Conservation (phyloP, 208 protist species). For the Leishmania arabica region DNA sequence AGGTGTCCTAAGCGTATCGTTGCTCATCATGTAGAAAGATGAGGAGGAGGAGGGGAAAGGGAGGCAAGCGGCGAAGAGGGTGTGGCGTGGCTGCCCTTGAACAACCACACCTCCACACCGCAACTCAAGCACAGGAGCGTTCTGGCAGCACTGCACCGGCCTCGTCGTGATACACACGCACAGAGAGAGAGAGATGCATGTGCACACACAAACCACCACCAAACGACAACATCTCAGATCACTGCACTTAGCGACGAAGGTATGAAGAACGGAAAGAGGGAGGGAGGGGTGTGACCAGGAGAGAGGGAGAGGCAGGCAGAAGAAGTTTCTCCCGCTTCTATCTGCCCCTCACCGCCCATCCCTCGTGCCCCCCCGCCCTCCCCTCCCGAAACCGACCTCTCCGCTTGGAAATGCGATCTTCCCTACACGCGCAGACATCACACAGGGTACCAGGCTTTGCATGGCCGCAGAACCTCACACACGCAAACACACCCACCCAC, state of each 20-base stretch:
- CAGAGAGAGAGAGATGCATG: background rate
- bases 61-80: background rate
- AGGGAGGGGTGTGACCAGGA: background rate
- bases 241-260: conserved; percentile 39
- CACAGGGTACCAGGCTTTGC: background rate
- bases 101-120: background rate
- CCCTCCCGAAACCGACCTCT: conserved; percentile 13
- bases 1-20: conserved; percentile 34
- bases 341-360: background rate
- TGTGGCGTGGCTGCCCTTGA: background rate
- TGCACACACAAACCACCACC: conserved; percentile 1
- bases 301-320: background rate
- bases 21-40: conserved; percentile 10
- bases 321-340: background rate
- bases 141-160: background rate
- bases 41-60: background rate
- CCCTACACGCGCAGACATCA: background rate
- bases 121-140: background rate
- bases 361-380: background rate
- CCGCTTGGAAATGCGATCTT: conserved; percentile 47
- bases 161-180: background rate
- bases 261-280: conserved; percentile 8
- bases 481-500: background rate
- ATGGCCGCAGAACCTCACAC: background rate
- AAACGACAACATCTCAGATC: conserved; percentile 27